Evolutionary conservation across 1,139 yeast species (phyloP).

Genomic region (Yamadazyma sp.): DNA sequence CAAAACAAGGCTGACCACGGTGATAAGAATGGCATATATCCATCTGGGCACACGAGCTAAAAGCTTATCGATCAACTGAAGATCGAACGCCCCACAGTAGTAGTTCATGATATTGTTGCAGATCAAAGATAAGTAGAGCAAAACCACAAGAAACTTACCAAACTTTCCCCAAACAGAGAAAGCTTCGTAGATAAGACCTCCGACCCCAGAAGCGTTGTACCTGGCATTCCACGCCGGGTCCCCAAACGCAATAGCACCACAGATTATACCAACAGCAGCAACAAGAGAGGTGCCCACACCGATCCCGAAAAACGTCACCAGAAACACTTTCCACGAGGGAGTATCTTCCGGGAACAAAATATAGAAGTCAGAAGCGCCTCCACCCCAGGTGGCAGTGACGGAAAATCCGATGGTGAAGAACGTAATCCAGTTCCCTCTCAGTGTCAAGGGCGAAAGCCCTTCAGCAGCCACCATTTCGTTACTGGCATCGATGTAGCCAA

Average conservation of each 20-base stretch:
- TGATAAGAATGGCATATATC: conserved; percentile 68
- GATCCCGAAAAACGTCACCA: conserved; percentile 67
- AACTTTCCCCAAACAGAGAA: conserved; percentile 77
- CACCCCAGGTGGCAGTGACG: conserved; percentile 88
- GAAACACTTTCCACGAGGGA: conserved; percentile 55
- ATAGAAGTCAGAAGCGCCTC: conserved; percentile 83
- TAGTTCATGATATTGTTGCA: conserved; percentile 55
- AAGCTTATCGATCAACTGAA: conserved; percentile 66
- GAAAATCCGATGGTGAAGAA: conserved; percentile 77
- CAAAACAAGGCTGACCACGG: conserved; percentile 64
- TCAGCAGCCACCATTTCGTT: conserved; percentile 21
- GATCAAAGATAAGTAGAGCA: conserved; percentile 33
- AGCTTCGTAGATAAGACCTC: conserved; percentile 71
- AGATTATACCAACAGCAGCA: conserved; percentile 68
- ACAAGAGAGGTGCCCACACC: conserved; percentile 76
- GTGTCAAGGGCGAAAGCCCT: conserved; percentile 33
- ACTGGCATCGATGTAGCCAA: conserved; percentile 39
- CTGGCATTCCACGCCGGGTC: conserved; percentile 60
- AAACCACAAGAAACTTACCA: conserved; percentile 49
- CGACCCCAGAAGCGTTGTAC: conserved; percentile 65
- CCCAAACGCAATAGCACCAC: conserved; percentile 69
- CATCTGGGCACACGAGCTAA: conserved; percentile 76
- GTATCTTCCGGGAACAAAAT: conserved; percentile 78
- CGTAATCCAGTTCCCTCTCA: conserved; percentile 67
- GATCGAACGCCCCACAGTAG: conserved; percentile 80